Percentiles rank a stretch among this genome's conserved stretches.
phyloP scores from a whole-genome alignment of 2,329 filamentous ascomycete genomes.

The Corinectria fuckeliana region DNA sequence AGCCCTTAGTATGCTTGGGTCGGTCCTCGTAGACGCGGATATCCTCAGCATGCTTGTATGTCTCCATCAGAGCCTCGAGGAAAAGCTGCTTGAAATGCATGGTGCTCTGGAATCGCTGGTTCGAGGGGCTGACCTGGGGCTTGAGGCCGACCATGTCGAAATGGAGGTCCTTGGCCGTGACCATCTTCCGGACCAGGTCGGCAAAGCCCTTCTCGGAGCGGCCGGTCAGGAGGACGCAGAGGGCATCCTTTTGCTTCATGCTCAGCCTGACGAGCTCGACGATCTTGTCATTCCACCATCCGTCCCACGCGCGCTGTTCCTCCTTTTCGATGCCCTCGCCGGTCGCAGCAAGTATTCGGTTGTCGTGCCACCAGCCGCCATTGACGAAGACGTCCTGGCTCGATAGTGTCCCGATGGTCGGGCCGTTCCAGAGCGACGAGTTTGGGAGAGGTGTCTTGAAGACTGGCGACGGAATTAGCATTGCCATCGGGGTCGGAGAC shows the following conservation, averaged over 20 bases:
- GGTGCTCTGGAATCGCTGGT: slow-evolving; percentile 79
- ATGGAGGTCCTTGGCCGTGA: slow-evolving; percentile 75
- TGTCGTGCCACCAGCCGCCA: slow-evolving; percentile 98
- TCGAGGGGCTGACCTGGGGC: slow-evolving; percentile 79
- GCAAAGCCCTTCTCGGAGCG: slow-evolving; percentile 79
- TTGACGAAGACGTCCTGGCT: slow-evolving; percentile 77
- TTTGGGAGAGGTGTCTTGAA: slow-evolving; percentile 94
- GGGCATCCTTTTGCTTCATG: slow-evolving; percentile 81
- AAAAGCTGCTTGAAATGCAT: slow-evolving; percentile 94
- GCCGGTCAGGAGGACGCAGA: slow-evolving; percentile 88
- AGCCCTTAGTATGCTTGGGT: slow-evolving; percentile 74
- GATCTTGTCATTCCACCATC: slow-evolving; percentile 97
- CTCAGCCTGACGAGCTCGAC: slow-evolving; percentile 80
- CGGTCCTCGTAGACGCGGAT: slow-evolving; percentile 78
- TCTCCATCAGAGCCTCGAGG: slow-evolving; percentile 80
- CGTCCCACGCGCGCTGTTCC: slow-evolving; percentile 83
- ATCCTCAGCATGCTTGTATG: slow-evolving; percentile 83
- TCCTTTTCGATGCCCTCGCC: slow-evolving; percentile 83
- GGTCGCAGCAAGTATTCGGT: slow-evolving; percentile 82
- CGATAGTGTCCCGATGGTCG: slow-evolving; percentile 78
- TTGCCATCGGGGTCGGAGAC: not conserved
- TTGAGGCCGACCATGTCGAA: slow-evolving; percentile 92
- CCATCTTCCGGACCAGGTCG: slow-evolving; percentile 81
- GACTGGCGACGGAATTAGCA: slow-evolving; percentile 56
- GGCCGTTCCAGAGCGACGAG: slow-evolving; percentile 81